Base-by-base conservation (phyloP, 345 rosid species). In the Camelina hispida region DNA sequence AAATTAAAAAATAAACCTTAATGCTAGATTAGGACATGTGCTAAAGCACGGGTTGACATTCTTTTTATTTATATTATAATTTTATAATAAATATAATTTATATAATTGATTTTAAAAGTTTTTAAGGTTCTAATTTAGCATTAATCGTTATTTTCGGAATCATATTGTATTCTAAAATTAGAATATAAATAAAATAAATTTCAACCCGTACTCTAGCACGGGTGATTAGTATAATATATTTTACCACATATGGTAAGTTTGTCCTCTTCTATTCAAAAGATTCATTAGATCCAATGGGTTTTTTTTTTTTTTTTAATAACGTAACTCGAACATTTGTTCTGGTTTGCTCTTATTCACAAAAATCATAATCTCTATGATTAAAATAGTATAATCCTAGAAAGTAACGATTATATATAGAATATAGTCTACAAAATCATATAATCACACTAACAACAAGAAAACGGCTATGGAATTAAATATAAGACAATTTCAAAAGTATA, bases 291-390 rank as follows among this genome's bases (percentile, higher is more conserved):
- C 65, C 58, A 44, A 69, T 53, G 65, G 2, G 7, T 2, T 16
- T 54, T 2, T 16, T 12, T 2, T 16, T 54, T 2, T 16, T 54
- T 23, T 65, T 12, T 14, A 16, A 37, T 18, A 68, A 28, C 15
- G 20, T 69, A 61, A 69, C 75, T 69, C 79, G 18, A 76, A 76
- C 75, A 76, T 69, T 69, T 76, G 80, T 69, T 53, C 50, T 76
- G 2, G 18, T 62, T 44, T 47, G 64, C 69, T 53, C 40, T 34
- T 51, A 67, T 42, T 14, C 15, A 40, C 34, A 40, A 43, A 40
- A 43, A 43, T 14, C n/a, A 43, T 16, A 14, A 58, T 13, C 42
- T 67, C 58, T 12, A 14, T 14, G 4, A 9, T 9, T 48, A 46
- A 37, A 9, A 10, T 23, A 35, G 37, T 16, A 10, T 56, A 44